Conservation (phyloP, 352 stramenopile genomes). For the Phytophthora cryptogea region DNA sequence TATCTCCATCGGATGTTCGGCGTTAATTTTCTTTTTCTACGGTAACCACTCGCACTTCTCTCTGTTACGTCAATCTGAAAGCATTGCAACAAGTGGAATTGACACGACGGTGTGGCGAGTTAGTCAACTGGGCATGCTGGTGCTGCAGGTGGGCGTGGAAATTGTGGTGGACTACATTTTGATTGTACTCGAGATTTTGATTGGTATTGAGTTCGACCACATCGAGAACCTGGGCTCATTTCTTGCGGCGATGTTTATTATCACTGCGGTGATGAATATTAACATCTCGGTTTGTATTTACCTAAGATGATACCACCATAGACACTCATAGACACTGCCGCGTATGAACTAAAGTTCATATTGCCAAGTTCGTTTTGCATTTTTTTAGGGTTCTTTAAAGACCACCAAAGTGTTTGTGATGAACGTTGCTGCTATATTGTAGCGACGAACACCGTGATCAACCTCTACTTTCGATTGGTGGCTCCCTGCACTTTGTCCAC, state of each 20-base stretch:
- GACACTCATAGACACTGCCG: too few relatives aligned
- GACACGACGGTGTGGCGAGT: background rate
- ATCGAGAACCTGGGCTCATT: constrained; percentile 22
- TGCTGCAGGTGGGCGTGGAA: constrained; percentile 12
- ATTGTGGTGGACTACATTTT: background rate
- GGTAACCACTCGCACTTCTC: constrained; percentile 34
- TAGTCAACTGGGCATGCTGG: constrained; percentile 3
- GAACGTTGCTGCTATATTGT: too few relatives aligned
- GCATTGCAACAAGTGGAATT: background rate
- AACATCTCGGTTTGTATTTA: constrained; percentile 32
- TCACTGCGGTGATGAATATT: constrained; percentile 35
- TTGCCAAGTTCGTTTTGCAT: too few relatives aligned
- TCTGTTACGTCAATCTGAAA: constrained; percentile 10
- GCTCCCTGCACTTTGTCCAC: too few relatives aligned
- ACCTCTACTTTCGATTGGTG: too few relatives aligned
- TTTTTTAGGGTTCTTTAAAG: too few relatives aligned
- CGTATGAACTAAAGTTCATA: too few relatives aligned
- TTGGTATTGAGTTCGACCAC: constrained; percentile 21
- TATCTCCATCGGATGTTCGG: constrained; percentile 39
- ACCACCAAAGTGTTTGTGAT: too few relatives aligned
- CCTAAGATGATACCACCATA: constrained; percentile 9
- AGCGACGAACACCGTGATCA: too few relatives aligned
- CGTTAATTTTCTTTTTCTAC: constrained; percentile 31
- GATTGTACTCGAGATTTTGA: constrained; percentile 21
- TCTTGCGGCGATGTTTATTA: constrained; percentile 32